Conservation (phyloP, 2,329 filamentous ascomycete species). For the Aureobasidium sp. region DNA sequence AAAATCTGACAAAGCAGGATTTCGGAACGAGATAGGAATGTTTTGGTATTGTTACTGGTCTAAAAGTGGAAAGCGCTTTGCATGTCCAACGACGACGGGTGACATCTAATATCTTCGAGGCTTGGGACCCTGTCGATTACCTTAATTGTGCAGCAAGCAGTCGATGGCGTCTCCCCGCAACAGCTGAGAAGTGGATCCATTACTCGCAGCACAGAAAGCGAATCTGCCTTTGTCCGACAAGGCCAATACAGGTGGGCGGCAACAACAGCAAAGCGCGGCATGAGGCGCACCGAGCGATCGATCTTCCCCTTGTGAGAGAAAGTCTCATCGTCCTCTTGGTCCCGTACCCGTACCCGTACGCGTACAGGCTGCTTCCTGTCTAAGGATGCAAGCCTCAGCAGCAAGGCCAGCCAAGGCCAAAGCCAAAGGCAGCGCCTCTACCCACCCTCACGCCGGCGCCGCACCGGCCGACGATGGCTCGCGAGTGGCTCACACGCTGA, state of each 20-base stretch:
- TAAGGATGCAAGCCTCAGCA: constrained; percentile 12
- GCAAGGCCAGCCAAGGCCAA: constrained; percentile 1
- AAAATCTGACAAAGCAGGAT: background rate
- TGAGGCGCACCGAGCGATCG: background rate
- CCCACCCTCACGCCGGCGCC: background rate
- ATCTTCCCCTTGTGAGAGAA: background rate
- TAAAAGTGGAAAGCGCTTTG: too few species aligned
- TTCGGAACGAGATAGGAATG: background rate
- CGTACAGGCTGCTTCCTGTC: background rate
- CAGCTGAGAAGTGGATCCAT: constrained; percentile 11
- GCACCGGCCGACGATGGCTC: constrained; percentile 32
- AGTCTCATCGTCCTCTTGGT: background rate
- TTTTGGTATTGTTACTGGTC: too few species aligned
- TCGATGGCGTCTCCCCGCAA: background rate
- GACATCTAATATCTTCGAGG: background rate
- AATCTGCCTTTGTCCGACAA: background rate
- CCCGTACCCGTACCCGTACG: background rate
- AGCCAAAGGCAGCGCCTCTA: background rate
- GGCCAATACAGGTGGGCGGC: background rate
- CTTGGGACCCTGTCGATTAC: background rate
- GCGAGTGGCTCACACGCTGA: constrained; percentile 70
- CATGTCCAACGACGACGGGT: background rate
- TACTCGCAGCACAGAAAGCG: background rate
- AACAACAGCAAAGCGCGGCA: background rate
- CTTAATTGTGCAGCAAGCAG: background rate